These are phyloP conservation scores for Hymenoscyphus occultus DNA, from an alignment of 2,329 filamentous ascomycete species.

Conservation along the genomic window DNA sequence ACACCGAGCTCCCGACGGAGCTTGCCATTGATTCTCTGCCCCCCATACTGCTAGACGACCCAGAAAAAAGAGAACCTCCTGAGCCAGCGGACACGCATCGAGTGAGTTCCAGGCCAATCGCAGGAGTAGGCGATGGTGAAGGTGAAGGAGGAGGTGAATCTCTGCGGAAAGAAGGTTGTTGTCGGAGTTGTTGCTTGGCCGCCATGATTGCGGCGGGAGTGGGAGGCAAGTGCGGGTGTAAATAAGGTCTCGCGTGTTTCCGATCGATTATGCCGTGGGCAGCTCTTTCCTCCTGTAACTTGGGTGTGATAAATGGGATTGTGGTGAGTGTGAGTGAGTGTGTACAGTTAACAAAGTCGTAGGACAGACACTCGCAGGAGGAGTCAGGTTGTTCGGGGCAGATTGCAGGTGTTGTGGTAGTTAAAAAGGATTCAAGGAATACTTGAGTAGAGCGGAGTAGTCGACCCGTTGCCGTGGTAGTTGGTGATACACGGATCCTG, in stretches of 20 bases:
- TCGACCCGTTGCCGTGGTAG: slow-evolving; percentile 24
- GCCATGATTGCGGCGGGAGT: slow-evolving; percentile 40
- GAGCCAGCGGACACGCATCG: slow-evolving; percentile 62
- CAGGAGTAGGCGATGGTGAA: slow-evolving; percentile 58
- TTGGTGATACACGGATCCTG: slow-evolving; percentile 21
- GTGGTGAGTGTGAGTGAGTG: background rate
- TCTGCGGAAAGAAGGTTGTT: slow-evolving; percentile 32
- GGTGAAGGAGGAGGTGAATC: slow-evolving; percentile 67
- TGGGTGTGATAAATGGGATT: background rate
- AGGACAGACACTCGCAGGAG: background rate
- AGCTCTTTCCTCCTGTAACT: slow-evolving; percentile 3
- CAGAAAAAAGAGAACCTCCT: slow-evolving; percentile 48
- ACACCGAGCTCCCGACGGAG: slow-evolving; percentile 48
- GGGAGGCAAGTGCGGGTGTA: background rate
- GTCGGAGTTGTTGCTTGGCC: slow-evolving; percentile 30
- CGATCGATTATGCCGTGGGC: slow-evolving; percentile 15
- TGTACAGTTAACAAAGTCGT: background rate
- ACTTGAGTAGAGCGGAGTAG: slow-evolving; percentile 1
- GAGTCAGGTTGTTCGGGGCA: background rate
- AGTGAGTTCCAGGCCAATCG: slow-evolving; percentile 58
- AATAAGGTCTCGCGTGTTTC: slow-evolving; percentile 14
- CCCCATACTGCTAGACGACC: slow-evolving; percentile 37
- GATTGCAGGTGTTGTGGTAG: background rate
- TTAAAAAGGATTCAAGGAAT: background rate
- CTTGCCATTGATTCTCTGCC: slow-evolving; percentile 52